Evolutionary conservation across 1,139 yeast species (phyloP).

Genomic region (Diutina mesorugosa): DNA sequence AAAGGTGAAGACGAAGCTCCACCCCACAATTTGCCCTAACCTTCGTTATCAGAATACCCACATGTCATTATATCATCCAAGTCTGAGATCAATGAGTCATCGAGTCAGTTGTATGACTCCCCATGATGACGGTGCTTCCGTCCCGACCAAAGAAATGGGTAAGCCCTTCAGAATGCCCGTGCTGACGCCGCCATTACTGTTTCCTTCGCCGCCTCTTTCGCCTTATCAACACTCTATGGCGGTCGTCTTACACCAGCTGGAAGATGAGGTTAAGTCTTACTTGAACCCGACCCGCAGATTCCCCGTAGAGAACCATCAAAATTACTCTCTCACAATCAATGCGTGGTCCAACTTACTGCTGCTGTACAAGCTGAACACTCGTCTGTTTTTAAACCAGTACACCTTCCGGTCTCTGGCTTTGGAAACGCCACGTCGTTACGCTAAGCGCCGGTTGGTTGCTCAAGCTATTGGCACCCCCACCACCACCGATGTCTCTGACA

Average conservation of each 20-base stretch:
- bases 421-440: not conserved
- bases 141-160: not conserved
- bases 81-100: constrained; percentile 1
- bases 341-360: constrained; percentile 35
- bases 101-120: constrained; percentile 2
- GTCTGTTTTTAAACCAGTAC: constrained; percentile 40
- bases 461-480: constrained; percentile 4
- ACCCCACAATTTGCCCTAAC: not conserved
- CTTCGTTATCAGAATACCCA: not conserved
- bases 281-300: constrained; percentile 16
- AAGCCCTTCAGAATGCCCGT: not conserved
- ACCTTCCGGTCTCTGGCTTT: constrained; percentile 5
- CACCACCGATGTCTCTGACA: constrained; percentile 13
- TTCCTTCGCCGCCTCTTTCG: not conserved
- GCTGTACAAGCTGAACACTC: constrained; percentile 33
- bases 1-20: not conserved
- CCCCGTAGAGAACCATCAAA: constrained; percentile 34
- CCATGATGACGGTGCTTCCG: not conserved
- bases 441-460: not conserved
- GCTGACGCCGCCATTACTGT: not conserved
- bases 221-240: not conserved
- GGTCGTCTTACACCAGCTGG: not conserved
- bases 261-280: constrained; percentile 9
- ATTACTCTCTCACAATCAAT: constrained; percentile 34
- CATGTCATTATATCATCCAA: constrained; percentile 1